phyloP scores from a whole-genome alignment of 1,284 basidiomycete species.

The Moesziomyces sp. region DNA sequence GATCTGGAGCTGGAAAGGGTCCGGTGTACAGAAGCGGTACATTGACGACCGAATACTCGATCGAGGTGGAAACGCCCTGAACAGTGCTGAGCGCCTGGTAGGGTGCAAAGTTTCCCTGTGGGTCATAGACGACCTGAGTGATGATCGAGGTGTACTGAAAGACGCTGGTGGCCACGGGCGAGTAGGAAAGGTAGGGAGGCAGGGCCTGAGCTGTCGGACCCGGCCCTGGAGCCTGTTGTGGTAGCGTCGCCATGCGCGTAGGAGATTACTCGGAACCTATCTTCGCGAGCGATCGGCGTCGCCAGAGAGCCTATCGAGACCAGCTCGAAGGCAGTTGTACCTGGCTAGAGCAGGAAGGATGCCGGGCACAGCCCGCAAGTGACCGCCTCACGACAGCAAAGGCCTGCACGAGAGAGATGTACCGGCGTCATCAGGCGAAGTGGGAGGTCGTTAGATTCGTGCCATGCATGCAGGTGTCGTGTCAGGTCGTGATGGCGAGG shows the following conservation, averaged over 20 bases:
- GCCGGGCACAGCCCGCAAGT: slow-evolving; percentile 30
- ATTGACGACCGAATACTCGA: slow-evolving; percentile 48
- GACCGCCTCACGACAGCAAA: neutral
- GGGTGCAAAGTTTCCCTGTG: slow-evolving; percentile 44
- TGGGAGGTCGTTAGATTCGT: too few species aligned
- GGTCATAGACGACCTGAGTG: slow-evolving; percentile 53
- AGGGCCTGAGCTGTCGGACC: slow-evolving; percentile 56
- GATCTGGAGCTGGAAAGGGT: slow-evolving; percentile 49
- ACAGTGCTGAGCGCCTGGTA: slow-evolving; percentile 33
- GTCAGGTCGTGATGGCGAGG: neutral
- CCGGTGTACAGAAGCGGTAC: slow-evolving; percentile 57
- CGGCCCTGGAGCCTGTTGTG: slow-evolving; percentile 54
- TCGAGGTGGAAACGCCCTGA: slow-evolving; percentile 35
- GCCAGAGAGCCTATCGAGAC: slow-evolving; percentile 9
- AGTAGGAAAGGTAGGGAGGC: slow-evolving; percentile 59
- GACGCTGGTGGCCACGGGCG: slow-evolving; percentile 31
- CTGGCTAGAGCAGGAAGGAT: neutral
- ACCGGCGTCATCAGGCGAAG: slow-evolving; percentile 3
- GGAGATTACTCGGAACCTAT: too few species aligned
- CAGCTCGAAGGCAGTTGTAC: slow-evolving; percentile 11
- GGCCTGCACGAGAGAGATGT: neutral
- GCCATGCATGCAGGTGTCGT: slow-evolving; percentile 1
- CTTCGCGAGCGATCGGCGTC: too few species aligned
- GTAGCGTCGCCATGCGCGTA: slow-evolving; percentile 40
- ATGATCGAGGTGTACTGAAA: slow-evolving; percentile 32